Evolutionary conservation across 1,284 basidiomycete genomes (phyloP), one percentile per base, ranked within the genome.

Genomic region (Cystobasidiaceae sp.): DNA sequence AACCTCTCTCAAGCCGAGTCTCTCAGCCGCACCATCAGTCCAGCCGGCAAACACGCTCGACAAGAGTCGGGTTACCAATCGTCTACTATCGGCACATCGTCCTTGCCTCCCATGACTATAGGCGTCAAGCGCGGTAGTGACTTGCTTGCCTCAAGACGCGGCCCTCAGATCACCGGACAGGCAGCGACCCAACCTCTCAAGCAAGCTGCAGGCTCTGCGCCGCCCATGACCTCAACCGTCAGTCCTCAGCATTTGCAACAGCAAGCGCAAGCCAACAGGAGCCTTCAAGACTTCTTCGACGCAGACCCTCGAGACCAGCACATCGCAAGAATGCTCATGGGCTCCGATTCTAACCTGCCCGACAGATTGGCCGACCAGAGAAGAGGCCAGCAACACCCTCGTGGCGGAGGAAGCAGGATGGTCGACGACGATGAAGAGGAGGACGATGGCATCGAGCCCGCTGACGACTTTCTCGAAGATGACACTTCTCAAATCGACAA

Each of bases 91-190:
- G 61, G 51, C 17, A 54, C 61, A 9, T 45, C 50, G 21, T 41
- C 51, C 9, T 15, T 51, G 21, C 51, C 61, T 37, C 51, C 51
- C 21, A 45, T 54, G 43, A 64, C 61, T 8, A 64, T 64, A 17
- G 61, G 61, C 37, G 52, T 64, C 2, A 64, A 64, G 33, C 25
- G 52, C 11, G 61, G 61, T 33, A 28, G 39, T 37, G 52, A 55
- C 30, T 28, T 64, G 39, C 51, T 64, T 25, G 46, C 46, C 27
- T 55, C 61, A 7, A 30, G 61, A 19, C 50, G 56, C 19, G 56
- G 44, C 23, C 56, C 44, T 27, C 54, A 56, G 25, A 56, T 56
- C 23, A 56, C 54, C 8, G 54, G 56, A 37, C 9, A 13, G 11
- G 25, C 56, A 19, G 21, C 37, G 1, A n/a, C 8, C 17, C 21